Evolutionary conservation across 2,329 filamentous ascomycete genomes (phyloP).

Genomic region (Sporothrix sp.): DNA sequence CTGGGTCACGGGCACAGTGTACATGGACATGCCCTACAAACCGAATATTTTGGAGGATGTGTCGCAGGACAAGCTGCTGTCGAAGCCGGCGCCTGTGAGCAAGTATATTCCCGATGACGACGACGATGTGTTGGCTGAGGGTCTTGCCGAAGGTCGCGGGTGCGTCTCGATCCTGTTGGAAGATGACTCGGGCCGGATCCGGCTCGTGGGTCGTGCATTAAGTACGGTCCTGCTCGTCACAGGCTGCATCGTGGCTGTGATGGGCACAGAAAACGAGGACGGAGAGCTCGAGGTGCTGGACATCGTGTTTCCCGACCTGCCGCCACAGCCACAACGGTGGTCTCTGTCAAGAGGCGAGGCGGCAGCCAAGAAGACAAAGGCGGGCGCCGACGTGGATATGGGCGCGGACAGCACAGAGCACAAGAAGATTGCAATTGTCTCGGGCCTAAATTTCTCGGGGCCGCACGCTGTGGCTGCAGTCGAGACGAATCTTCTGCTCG

Average conservation of each 20-base stretch:
- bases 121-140: conserved; percentile 39
- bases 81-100: conserved; percentile 54
- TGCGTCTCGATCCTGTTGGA: conserved; percentile 60
- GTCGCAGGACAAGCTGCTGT: conserved; percentile 54
- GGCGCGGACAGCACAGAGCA: conserved; percentile 35
- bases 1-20: conserved; percentile 90
- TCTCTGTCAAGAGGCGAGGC: conserved; percentile 44
- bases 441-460: conserved; percentile 75
- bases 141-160: conserved; percentile 19
- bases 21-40: conserved; percentile 95
- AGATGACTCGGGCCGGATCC: conserved; percentile 85
- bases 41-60: conserved; percentile 94
- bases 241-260: conserved; percentile 84
- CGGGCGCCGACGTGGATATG: conserved; percentile 48
- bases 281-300: conserved; percentile 91
- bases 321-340: conserved; percentile 76
- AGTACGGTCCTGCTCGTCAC: conserved; percentile 68
- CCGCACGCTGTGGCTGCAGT: conserved; percentile 62
- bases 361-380: conserved; percentile 23
- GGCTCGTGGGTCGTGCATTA: conserved; percentile 63
- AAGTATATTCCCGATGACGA: conserved; percentile 62
- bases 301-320: conserved; percentile 76
- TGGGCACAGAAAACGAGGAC: conserved; percentile 86
- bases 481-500: conserved; percentile 65
- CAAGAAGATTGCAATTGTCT: conserved; percentile 70